Conservation (phyloP, 1,284 basidiomycete genomes). For the Quambalaria eucalypti region DNA sequence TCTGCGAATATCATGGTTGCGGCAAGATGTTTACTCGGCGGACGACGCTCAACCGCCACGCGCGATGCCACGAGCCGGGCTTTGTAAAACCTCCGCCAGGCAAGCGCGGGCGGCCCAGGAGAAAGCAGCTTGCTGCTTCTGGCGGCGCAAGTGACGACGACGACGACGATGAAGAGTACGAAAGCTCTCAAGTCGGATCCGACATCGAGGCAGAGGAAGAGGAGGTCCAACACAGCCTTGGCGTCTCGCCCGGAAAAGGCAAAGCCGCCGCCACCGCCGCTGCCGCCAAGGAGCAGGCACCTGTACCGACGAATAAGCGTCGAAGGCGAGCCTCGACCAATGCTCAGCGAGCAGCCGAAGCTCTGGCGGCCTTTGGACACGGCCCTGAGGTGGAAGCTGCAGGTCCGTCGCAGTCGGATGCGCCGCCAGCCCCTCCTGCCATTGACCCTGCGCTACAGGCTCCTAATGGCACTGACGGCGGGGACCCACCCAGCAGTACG, state of each 20-base stretch:
- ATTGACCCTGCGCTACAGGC: not conserved
- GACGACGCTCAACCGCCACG: constrained; percentile 46
- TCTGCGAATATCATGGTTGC: constrained; percentile 42
- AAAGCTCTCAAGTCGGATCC: not conserved
- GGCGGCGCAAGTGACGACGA: not conserved
- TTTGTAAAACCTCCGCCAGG: constrained; percentile 20
- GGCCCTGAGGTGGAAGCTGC: not conserved
- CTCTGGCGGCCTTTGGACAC: not conserved
- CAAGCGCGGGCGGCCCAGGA: constrained; percentile 8
- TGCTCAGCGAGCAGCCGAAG: constrained; percentile 1
- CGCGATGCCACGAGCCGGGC: constrained; percentile 35
- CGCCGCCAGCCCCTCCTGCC: not conserved
- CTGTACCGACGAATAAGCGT: not conserved
- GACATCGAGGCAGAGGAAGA: not conserved
- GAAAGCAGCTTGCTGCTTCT: constrained; percentile 1
- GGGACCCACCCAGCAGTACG: constrained; percentile 1
- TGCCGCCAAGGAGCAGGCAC: not conserved
- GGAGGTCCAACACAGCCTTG: not conserved
- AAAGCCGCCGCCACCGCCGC: not conserved
- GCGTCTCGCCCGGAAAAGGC: no score
- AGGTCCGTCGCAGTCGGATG: not conserved
- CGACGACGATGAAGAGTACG: not conserved
- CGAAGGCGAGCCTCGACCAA: not conserved
- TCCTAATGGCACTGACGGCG: not conserved
- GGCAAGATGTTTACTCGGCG: constrained; percentile 46